Conservation (phyloP, 176 grass and related monocot species). For the Avena insularis region DNA sequence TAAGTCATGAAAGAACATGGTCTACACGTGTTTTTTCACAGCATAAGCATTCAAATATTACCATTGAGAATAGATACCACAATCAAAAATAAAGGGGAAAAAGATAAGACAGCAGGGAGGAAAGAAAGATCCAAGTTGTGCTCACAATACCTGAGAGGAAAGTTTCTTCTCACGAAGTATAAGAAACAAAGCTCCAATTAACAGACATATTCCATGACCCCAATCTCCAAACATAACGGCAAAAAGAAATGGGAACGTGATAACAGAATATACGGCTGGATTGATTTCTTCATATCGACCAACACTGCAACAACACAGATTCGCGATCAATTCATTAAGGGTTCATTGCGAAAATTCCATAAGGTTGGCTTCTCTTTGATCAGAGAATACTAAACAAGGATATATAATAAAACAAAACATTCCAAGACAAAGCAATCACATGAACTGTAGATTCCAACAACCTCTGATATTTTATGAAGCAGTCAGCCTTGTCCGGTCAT, state of each 20-base stretch:
- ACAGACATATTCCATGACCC: constrained; percentile 98
- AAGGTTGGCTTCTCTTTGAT: constrained; percentile 31
- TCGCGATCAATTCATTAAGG: constrained; percentile 21
- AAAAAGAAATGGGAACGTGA: constrained; percentile 99
- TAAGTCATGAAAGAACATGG: constrained; percentile 16
- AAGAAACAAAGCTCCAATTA: constrained; percentile 90
- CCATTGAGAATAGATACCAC: not conserved
- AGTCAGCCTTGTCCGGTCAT: not conserved
- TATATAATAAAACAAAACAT: constrained; percentile 5
- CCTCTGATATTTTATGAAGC: constrained; percentile 22
- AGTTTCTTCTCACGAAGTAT: constrained; percentile 97
- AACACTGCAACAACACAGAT: constrained; percentile 66
- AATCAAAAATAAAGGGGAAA: not conserved
- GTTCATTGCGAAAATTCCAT: not conserved
- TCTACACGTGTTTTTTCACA: constrained; percentile 7
- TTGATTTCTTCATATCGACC: constrained; percentile 96
- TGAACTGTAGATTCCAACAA: constrained; percentile 21
- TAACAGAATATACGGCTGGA: constrained; percentile 96
- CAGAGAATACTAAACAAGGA: constrained; percentile 7
- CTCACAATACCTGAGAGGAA: constrained; percentile 73
- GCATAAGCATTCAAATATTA: not conserved
- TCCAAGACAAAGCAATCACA: constrained; percentile 10
- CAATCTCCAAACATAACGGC: constrained; percentile 99
- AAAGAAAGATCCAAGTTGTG: constrained; percentile 2
- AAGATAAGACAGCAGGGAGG: not conserved